Base-by-base conservation (phyloP, 257 asterid genomes). In the Nicotiana attenuata region DNA sequence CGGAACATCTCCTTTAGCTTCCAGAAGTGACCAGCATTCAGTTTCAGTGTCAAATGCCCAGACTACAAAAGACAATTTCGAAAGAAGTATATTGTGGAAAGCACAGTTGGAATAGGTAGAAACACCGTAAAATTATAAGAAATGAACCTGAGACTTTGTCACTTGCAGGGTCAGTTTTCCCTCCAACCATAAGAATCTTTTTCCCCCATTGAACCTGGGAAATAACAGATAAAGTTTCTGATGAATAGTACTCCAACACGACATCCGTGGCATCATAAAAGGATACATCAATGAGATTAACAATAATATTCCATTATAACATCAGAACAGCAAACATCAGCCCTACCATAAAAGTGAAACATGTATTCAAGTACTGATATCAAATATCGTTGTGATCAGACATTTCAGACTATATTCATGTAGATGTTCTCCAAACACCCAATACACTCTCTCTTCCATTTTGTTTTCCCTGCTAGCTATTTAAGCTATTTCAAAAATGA, bases 11-110 rank as follows among this genome's bases (percentile, higher is more conserved):
- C 99, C 99, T 89, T 96, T 96, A 3, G 97, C 94, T 85, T 94
- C 99, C 83, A 94, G 84, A 67, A 85, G 89, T 41, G 99, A 90
- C 99, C 99, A 96, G 91, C 97, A 89, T 81, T 94, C 99, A 76
- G 97, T 90, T 89, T 96, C 99, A 86, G 91, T 89, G 91, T 96
- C 99, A 86, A 92, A 96, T 64, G 97, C 89, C 99, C 99, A 94
- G 56, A 96, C 99, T 96, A 83, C 88, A 89, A 65, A 84, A 83
- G 65, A 35, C 69, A 84, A 38, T 66, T 29, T 50, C 45, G 52
- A 41, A 81, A 82, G 64, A 71, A 16, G 82, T 60, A 26, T 81
- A 81, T 63, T 50, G 53, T 14, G 79, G 65, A 28, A 81, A 28
- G 17, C 53, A 55, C 65, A 82, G 56, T 52, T 76, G 79, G 79